phyloP scores from a whole-genome alignment of 2,329 filamentous ascomycete species.

The Macrophomina tecta region DNA sequence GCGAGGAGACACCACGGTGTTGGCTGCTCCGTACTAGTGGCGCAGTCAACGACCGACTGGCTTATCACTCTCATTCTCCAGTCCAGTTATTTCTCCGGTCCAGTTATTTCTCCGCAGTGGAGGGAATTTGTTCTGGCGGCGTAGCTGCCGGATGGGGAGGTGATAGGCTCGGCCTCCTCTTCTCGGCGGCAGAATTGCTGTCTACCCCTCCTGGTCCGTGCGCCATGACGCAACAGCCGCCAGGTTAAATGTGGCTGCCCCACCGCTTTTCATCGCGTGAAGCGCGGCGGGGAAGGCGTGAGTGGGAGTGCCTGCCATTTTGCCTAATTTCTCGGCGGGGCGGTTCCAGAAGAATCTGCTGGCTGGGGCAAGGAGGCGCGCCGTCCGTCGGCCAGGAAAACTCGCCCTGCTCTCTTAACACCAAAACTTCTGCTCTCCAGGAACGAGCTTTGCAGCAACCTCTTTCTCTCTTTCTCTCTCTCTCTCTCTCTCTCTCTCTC shows the following conservation, averaged over 20 bases:
- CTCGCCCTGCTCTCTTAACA: neutral
- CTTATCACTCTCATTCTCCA: conserved; percentile 4
- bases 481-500: no score
- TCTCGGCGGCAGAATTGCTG: conserved; percentile 15
- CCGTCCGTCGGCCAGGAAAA: neutral
- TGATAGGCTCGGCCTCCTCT: neutral
- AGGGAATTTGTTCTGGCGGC: neutral
- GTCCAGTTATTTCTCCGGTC: conserved; percentile 17
- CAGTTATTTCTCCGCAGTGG: conserved; percentile 15
- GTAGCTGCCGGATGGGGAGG: conserved; percentile 15
- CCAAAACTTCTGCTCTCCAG: neutral
- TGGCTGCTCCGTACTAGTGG: neutral
- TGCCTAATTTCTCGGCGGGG: conserved; percentile 22
- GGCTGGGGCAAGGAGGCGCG: neutral
- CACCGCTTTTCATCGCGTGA: conserved; percentile 3
- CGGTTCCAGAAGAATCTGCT: conserved; percentile 19
- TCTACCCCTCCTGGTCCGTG: conserved; percentile 20
- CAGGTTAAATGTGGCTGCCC: conserved; percentile 20
- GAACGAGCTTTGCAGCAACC: neutral
- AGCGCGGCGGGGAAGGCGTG: conserved; percentile 18
- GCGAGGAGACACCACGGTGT: neutral
- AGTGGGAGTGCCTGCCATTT: conserved; percentile 6
- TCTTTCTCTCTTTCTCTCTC: neutral
- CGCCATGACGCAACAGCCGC: conserved; percentile 18
- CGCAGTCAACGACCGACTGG: conserved; percentile 10